These are phyloP conservation scores for Suillus spraguei DNA, from an alignment of 768 basidiomycete species.

Conservation along the genomic window DNA sequence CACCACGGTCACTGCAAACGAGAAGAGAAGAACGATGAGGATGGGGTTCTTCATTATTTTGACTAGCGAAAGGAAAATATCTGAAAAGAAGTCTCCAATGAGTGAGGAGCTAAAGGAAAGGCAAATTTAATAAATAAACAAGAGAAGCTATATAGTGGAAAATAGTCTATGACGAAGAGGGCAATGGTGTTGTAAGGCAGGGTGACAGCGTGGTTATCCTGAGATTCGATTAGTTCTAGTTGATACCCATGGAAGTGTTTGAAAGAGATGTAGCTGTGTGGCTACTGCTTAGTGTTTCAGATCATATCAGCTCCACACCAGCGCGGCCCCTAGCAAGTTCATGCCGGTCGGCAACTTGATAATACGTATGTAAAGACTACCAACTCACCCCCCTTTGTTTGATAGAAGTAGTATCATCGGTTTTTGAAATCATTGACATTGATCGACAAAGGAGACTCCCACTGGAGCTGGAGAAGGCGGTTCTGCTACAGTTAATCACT, in stretches of 20 bases:
- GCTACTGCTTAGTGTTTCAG: neutral
- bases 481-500: neutral
- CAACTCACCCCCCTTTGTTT: neutral
- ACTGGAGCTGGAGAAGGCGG: no score
- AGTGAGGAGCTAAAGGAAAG: constrained; percentile 1
- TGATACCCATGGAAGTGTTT: neutral
- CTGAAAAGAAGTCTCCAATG: neutral
- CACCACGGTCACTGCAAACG: neutral
- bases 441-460: neutral
- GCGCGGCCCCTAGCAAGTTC: neutral
- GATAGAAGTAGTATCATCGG: neutral
- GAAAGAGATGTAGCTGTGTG: neutral
- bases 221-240: neutral
- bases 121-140: neutral
- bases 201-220: neutral
- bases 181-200: neutral
- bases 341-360: constrained; percentile 6
- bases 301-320: neutral
- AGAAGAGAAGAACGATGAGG: constrained; percentile 8
- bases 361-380: neutral
- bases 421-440: neutral
- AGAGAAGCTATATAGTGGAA: neutral
- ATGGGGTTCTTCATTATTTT: constrained; percentile 7
- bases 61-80: neutral
- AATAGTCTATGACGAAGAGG: constrained; percentile 11